A percentile compares a stretch with the other conserved stretches of the same genome.
These are phyloP conservation scores for Melanogaster broomeanus DNA, from an alignment of 768 basidiomycete species.

Conservation along the genomic window DNA sequence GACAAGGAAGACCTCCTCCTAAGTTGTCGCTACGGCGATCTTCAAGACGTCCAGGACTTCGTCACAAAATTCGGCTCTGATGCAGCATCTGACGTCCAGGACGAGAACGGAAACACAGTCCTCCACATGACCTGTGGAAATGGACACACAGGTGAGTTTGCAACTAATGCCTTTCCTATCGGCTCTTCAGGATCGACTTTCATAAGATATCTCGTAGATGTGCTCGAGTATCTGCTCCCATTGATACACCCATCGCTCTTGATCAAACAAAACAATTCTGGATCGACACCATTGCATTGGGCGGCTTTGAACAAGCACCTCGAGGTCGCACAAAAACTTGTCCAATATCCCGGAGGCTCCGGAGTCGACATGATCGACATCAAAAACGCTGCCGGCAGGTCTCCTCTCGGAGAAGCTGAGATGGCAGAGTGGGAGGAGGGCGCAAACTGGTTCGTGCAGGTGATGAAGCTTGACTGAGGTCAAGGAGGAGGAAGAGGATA, in stretches of 20 bases:
- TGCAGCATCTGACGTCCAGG: slow-evolving; percentile 51
- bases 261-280: slow-evolving; percentile 61
- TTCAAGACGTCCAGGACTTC: slow-evolving; percentile 74
- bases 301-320: slow-evolving; percentile 85
- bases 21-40: slow-evolving; percentile 85
- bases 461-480: slow-evolving; percentile 73
- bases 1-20: slow-evolving; percentile 76
- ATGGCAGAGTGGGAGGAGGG: slow-evolving; percentile 81
- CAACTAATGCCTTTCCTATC: slow-evolving; percentile 3
- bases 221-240: slow-evolving; percentile 74
- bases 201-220: slow-evolving; percentile 59
- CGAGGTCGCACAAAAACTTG: slow-evolving; percentile 55
- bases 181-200: slow-evolving; percentile 35
- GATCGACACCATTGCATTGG: slow-evolving; percentile 91
- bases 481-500: slow-evolving; percentile 33
- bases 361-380: slow-evolving; percentile 72
- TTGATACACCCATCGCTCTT: slow-evolving; percentile 54
- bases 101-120: slow-evolving; percentile 77
- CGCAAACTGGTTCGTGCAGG: slow-evolving; percentile 76
- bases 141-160: slow-evolving; percentile 75
- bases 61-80: slow-evolving; percentile 56
- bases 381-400: slow-evolving; percentile 70
- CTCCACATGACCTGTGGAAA: slow-evolving; percentile 90
- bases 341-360: slow-evolving; percentile 56
- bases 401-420: slow-evolving; percentile 83